phyloP scores from a whole-genome alignment of 345 rosid genomes.

The Physaria fendleri region DNA sequence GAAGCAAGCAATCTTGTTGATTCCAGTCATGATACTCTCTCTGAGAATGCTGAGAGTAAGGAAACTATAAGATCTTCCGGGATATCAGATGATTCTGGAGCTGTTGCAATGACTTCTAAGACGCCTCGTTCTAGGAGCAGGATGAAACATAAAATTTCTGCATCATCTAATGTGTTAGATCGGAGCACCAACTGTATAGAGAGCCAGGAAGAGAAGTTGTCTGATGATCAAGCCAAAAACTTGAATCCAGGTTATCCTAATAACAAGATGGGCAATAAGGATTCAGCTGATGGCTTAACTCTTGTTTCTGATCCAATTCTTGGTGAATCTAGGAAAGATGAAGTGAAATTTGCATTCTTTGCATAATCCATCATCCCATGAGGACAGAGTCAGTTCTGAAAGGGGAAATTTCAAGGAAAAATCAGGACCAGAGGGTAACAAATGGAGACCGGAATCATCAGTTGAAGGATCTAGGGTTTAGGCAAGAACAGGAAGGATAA shows the following conservation, averaged over 20 bases:
- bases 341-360: slow-evolving; percentile 27
- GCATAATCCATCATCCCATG: slow-evolving; percentile 7
- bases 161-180: slow-evolving; percentile 30
- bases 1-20: slow-evolving; percentile 56
- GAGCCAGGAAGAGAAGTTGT: slow-evolving; percentile 50
- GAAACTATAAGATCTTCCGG: slow-evolving; percentile 38
- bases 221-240: slow-evolving; percentile 39
- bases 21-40: slow-evolving; percentile 53
- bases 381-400: slow-evolving; percentile 12
- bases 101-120: slow-evolving; percentile 33
- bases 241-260: slow-evolving; percentile 22
- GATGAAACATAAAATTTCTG: slow-evolving; percentile 29
- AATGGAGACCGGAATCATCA: slow-evolving; percentile 23
- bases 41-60: slow-evolving; percentile 61
- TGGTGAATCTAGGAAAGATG: slow-evolving; percentile 34
- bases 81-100: slow-evolving; percentile 33
- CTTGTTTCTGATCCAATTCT: slow-evolving; percentile 38
- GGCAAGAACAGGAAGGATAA: slow-evolving; percentile 33
- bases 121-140: slow-evolving; percentile 25
- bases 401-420: slow-evolving; percentile 24
- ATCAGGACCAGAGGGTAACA: slow-evolving; percentile 30
- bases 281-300: slow-evolving; percentile 35
- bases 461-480: slow-evolving; percentile 28
- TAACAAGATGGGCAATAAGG: slow-evolving; percentile 35
- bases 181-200: slow-evolving; percentile 43